phyloP scores from a whole-genome alignment of 345 rosid species.

The Boechera retrofracta region DNA sequence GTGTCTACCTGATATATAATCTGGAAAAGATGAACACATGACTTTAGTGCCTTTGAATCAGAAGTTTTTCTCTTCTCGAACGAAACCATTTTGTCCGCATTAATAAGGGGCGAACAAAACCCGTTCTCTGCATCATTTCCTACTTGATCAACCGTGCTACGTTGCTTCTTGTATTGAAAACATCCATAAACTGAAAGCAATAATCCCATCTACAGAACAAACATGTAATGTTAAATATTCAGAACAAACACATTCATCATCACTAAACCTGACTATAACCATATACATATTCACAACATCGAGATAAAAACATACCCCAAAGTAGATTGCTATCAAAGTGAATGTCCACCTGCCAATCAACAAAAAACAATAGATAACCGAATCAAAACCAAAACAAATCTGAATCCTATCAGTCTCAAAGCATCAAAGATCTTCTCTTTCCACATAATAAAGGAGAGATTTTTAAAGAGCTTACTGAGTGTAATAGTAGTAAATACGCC shows the following conservation, averaged over 20 bases:
- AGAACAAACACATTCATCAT: conserved; percentile 1
- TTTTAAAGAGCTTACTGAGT: conserved; percentile 57
- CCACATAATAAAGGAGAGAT: neutral
- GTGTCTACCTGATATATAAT: conserved; percentile 64
- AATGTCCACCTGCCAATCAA: conserved; percentile 63
- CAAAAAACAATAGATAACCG: too few relatives aligned
- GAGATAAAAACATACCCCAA: conserved; percentile 60
- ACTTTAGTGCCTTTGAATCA: conserved; percentile 37
- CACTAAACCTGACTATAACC: conserved; percentile 44
- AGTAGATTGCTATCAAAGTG: conserved; percentile 63
- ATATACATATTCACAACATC: conserved; percentile 42
- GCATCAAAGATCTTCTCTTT: neutral
- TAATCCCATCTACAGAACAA: conserved; percentile 54
- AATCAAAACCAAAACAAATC: conserved; percentile 2
- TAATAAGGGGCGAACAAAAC: conserved; percentile 45
- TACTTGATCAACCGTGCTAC: conserved; percentile 24
- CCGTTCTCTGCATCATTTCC: conserved; percentile 58
- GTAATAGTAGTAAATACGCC: conserved; percentile 55
- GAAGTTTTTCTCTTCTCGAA: conserved; percentile 20
- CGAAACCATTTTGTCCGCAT: conserved; percentile 39
- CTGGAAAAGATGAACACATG: conserved; percentile 56
- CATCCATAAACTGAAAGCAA: conserved; percentile 70
- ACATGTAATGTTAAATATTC: neutral
- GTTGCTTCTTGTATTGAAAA: conserved; percentile 45
- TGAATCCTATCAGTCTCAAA: neutral